Evolutionary conservation across 257 asterid genomes (phyloP).

Genomic region (Fraxinus quadrangulata): DNA sequence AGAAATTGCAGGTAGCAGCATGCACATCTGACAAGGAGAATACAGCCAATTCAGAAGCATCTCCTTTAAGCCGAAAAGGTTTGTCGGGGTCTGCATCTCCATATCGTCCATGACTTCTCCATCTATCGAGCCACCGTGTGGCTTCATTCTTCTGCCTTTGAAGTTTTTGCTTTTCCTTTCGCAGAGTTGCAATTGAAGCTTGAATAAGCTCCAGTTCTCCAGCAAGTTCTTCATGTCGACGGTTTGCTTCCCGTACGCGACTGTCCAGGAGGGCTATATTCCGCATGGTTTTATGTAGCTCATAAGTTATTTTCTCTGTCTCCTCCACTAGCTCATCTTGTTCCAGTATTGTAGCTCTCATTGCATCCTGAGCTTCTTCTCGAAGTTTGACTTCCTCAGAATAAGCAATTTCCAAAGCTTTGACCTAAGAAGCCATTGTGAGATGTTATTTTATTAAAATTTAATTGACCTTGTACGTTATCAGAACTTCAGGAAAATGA

Average conservation of each 20-base stretch:
- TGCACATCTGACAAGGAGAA: slow-evolving; percentile 59
- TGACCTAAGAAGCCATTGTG: slow-evolving; percentile 43
- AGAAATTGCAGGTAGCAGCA: slow-evolving; percentile 76
- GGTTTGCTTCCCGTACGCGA: slow-evolving; percentile 63
- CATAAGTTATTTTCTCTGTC: slow-evolving; percentile 39
- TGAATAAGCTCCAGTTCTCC: slow-evolving; percentile 63
- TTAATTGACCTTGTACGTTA: not conserved
- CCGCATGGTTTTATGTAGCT: slow-evolving; percentile 55
- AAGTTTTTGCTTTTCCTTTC: slow-evolving; percentile 61
- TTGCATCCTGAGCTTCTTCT: slow-evolving; percentile 57
- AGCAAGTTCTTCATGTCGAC: slow-evolving; percentile 53
- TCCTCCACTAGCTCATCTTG: slow-evolving; percentile 55
- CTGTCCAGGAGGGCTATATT: slow-evolving; percentile 58
- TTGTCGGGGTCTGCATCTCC: slow-evolving; percentile 26
- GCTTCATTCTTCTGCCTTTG: slow-evolving; percentile 44
- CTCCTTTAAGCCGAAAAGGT: slow-evolving; percentile 26
- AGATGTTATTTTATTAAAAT: slow-evolving; percentile 18
- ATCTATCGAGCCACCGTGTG: slow-evolving; percentile 38
- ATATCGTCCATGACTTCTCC: slow-evolving; percentile 46
- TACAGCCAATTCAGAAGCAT: slow-evolving; percentile 46
- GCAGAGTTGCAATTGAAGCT: slow-evolving; percentile 49
- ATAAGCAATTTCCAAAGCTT: slow-evolving; percentile 57
- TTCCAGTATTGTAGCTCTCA: slow-evolving; percentile 42
- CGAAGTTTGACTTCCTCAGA: slow-evolving; percentile 53
- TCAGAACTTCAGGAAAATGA: not conserved